These are phyloP conservation scores for Cudoniella acicularis DNA, from an alignment of 495 filamentous ascomycete genomes.

Conservation along the genomic window DNA sequence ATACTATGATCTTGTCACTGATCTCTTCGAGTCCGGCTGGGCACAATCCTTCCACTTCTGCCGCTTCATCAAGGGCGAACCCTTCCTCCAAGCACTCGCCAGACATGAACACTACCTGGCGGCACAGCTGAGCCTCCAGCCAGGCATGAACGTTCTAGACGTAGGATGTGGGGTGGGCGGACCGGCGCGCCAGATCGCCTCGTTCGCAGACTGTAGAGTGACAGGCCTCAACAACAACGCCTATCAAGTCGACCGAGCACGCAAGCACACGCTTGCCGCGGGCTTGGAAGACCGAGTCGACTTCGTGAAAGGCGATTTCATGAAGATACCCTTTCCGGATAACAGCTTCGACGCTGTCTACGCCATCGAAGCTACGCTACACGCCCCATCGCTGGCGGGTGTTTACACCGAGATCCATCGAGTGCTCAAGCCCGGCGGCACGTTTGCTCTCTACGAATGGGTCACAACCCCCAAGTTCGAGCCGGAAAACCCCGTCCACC, in stretches of 20 bases:
- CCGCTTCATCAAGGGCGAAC: conserved; percentile 84
- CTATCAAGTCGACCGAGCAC: conserved; percentile 97
- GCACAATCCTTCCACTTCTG: conserved; percentile 96
- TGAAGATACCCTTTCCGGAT: conserved; percentile 97
- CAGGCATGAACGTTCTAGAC: conserved; percentile 87
- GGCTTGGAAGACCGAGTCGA: conserved; percentile 76
- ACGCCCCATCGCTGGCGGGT: conserved; percentile 87
- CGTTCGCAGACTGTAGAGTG: conserved; percentile 87
- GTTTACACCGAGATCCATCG: conserved; percentile 94
- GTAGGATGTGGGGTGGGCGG: conserved; percentile 98
- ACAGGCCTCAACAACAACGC: conserved; percentile 99
- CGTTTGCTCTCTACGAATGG: conserved; percentile 99
- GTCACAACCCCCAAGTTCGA: conserved; percentile 97
- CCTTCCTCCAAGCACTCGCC: conserved; percentile 89
- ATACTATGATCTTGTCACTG: conserved; percentile 98
- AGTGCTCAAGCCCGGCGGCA: conserved; percentile 92
- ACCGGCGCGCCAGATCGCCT: conserved; percentile 93
- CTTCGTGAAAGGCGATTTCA: conserved; percentile 97
- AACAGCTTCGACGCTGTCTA: conserved; percentile 95
- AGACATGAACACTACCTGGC: conserved; percentile 99
- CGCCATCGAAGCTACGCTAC: conserved; percentile 95
- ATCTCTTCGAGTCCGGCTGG: conserved; percentile 98
- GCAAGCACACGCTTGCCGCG: conserved; percentile 77
- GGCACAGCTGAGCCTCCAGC: conserved; percentile 78
- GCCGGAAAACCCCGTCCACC: conserved; percentile 81